Evolutionary conservation across 495 filamentous ascomycete species (phyloP), one percentile per base, ranked within the genome.

Genomic region (Parmelia sp.): DNA sequence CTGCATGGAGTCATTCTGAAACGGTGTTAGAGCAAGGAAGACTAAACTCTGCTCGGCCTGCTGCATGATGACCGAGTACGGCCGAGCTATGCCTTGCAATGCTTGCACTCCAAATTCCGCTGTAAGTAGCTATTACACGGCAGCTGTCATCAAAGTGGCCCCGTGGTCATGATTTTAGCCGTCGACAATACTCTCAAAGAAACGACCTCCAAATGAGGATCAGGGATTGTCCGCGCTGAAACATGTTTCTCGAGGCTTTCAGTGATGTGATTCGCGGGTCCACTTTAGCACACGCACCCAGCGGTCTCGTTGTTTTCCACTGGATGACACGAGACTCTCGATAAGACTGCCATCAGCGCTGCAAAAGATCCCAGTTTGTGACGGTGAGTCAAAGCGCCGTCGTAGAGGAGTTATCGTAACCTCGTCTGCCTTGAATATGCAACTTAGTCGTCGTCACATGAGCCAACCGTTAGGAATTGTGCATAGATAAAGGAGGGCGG

Each of bases 61-160:
- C 29, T 55, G 51, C 51, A 55, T 11, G 29, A 55, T 33, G 51
- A 55, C 51, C 51, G 51, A 55, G 51, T 25, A 19, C 14, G 51
- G 17, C 51, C 51, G 51, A 55, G 49, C 19, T 6, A 55, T 23
- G 51, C 27, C 17, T 33, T 55, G 51, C 5, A 55, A 10, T 15
- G 21, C 51, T 55, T 21, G 19, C 2, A 33, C 15, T 17, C 25
- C 1, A n/a, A 4, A 10, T 2, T 17, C 25, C 31, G 0, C 15
- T 33, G 15, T 44, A 8, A 8, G 40, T 55, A 55, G 19, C 17
- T 33, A 21, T 33, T 25, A 55, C 51, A 55, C 29, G 51, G 33
- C 49, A 29, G 17, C 3, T 17, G 11, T 33, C 17, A 11, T 25
- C 5, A 11, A 4, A 21, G 29, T 55, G 14, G 29, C 27, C 51